phyloP scores from a whole-genome alignment of 2,329 filamentous ascomycete species.

The Colletotrichum viniferum region DNA sequence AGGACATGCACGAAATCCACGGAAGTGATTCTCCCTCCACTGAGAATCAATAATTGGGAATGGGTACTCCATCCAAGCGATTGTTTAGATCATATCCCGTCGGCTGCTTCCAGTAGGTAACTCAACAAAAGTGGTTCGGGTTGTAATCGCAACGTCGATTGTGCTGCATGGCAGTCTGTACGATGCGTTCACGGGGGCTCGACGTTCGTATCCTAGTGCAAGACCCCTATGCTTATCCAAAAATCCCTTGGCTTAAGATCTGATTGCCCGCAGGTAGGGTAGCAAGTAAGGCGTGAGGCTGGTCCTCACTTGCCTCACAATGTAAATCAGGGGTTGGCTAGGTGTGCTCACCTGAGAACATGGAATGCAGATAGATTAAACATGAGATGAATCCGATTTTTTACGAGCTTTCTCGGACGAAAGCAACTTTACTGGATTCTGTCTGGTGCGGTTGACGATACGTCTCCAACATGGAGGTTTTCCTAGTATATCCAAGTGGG shows the following conservation, averaged over 20 bases:
- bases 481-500: neutral
- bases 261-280: neutral
- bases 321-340: constrained; percentile 8
- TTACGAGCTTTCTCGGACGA: neutral
- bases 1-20: neutral
- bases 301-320: neutral
- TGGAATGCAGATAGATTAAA: constrained; percentile 2
- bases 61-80: neutral
- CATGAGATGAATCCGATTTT: neutral
- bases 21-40: neutral
- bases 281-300: neutral
- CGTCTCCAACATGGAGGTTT: neutral
- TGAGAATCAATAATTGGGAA: neutral
- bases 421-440: neutral
- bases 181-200: neutral
- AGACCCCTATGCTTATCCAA: neutral
- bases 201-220: neutral
- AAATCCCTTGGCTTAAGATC: neutral
- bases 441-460: neutral
- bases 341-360: neutral
- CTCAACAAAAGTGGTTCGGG: neutral
- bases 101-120: neutral
- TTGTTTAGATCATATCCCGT: neutral
- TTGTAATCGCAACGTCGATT: neutral
- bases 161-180: neutral